phyloP scores from a whole-genome alignment of 805 yeast genomes.

The Zygotorulaspora danielsina region DNA sequence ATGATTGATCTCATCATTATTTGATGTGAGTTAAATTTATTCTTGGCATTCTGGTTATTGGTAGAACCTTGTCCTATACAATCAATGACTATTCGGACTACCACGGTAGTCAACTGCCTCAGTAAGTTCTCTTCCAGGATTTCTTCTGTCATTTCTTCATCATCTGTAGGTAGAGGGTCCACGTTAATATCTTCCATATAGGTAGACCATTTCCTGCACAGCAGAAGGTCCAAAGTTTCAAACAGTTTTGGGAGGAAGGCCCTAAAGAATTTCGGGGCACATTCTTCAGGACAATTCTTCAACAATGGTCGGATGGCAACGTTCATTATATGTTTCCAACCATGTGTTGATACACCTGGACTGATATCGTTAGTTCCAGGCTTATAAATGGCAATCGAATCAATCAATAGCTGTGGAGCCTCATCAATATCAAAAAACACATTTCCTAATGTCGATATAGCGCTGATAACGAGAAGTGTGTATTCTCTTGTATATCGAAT shows the following conservation, averaged over 20 bases:
- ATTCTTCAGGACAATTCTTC: constrained; percentile 77
- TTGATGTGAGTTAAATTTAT: constrained; percentile 50
- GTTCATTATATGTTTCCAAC: constrained; percentile 96
- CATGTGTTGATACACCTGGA: constrained; percentile 85
- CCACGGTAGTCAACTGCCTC: constrained; percentile 88
- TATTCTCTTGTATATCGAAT: constrained; percentile 94
- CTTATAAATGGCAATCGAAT: constrained; percentile 63
- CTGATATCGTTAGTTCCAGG: constrained; percentile 50
- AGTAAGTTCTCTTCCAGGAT: constrained; percentile 96
- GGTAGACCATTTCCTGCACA: constrained; percentile 68
- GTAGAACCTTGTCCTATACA: constrained; percentile 74
- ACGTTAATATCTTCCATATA: constrained; percentile 40
- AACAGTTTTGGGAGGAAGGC: constrained; percentile 76
- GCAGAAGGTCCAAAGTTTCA: constrained; percentile 64
- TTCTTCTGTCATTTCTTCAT: constrained; percentile 87
- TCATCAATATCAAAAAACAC: constrained; percentile 83
- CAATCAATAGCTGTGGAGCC: constrained; percentile 72
- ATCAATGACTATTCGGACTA: constrained; percentile 81
- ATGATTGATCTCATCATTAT: constrained; percentile 62
- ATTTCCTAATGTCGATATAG: constrained; percentile 84
- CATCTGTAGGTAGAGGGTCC: constrained; percentile 57
- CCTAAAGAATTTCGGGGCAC: constrained; percentile 63
- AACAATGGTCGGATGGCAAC: constrained; percentile 81
- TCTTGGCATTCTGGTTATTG: constrained; percentile 33
- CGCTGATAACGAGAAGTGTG: constrained; percentile 83